Evolutionary conservation across 2,329 filamentous ascomycete species (phyloP).

Genomic region (Emericellopsis atlantica): DNA sequence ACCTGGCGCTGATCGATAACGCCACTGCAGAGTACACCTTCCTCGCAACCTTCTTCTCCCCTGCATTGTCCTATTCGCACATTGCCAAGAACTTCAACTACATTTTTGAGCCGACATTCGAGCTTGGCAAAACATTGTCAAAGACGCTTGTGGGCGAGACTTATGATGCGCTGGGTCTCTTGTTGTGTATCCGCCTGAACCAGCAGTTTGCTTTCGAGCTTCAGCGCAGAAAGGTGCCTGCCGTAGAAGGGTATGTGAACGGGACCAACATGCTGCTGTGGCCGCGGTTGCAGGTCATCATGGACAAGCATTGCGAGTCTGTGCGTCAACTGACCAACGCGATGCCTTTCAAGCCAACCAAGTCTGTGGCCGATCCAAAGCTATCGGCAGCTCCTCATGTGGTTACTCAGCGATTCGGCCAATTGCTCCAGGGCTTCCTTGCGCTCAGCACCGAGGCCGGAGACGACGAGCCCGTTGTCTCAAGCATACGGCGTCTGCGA

Average conservation of each 20-base stretch:
- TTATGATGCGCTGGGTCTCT: conserved; percentile 72
- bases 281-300: conserved; percentile 88
- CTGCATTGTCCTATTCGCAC: conserved; percentile 59
- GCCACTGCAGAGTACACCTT: conserved; percentile 92
- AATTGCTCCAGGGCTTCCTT: conserved; percentile 77
- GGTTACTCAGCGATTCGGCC: conserved; percentile 88
- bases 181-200: conserved; percentile 87
- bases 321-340: conserved; percentile 50
- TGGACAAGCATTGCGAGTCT: conserved; percentile 86
- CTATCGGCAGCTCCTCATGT: conserved; percentile 78
- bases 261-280: conserved; percentile 91
- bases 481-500: conserved; percentile 64
- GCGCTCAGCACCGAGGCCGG: conserved; percentile 78
- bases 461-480: conserved; percentile 84
- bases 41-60: conserved; percentile 77
- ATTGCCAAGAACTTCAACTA: conserved; percentile 76
- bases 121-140: conserved; percentile 67
- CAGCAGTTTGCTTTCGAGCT: conserved; percentile 91
- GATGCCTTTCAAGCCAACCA: conserved; percentile 31
- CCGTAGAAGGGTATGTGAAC: conserved; percentile 85
- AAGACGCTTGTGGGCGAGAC: conserved; percentile 65
- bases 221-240: conserved; percentile 80
- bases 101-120: conserved; percentile 82
- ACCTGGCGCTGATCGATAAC: conserved; percentile 87
- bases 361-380: conserved; percentile 36